Conservation (phyloP, 768 basidiomycete genomes). For the Daedaleopsis sinensis region DNA sequence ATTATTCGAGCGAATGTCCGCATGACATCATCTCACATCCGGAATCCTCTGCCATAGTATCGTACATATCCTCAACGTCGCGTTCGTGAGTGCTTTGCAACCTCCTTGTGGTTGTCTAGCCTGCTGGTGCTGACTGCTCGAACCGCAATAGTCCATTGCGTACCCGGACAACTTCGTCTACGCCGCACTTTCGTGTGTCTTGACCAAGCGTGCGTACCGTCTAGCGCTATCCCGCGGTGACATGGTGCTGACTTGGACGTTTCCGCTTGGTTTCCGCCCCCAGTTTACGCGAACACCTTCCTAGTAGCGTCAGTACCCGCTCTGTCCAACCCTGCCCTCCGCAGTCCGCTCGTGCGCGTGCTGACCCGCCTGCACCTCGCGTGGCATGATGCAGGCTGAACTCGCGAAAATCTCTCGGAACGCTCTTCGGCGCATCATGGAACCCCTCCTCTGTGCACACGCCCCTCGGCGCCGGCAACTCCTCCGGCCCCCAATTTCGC, state of each 20-base stretch:
- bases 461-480: too few relatives aligned
- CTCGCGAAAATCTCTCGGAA: conserved; percentile 3
- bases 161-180: conserved; percentile 11
- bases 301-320: conserved; percentile 4
- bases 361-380: not conserved
- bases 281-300: conserved; percentile 14
- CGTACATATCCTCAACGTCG: conserved; percentile 8
- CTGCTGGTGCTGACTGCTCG: not conserved
- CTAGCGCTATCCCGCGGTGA: not conserved
- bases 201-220: conserved; percentile 5
- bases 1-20: not conserved
- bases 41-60: not conserved
- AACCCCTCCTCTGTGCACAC: not conserved
- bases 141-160: not conserved
- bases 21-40: not conserved
- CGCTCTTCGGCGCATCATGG: not conserved
- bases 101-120: too few relatives aligned
- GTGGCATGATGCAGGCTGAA: not conserved
- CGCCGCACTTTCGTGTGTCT: conserved; percentile 1
- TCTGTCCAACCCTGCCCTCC: not conserved
- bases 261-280: not conserved
- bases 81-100: not conserved
- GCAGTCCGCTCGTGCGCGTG: too few relatives aligned
- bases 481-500: not conserved
- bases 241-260: not conserved